Conservation (phyloP, 371 early-diverging fungal species). For the Choanephora cucurbitarum region DNA sequence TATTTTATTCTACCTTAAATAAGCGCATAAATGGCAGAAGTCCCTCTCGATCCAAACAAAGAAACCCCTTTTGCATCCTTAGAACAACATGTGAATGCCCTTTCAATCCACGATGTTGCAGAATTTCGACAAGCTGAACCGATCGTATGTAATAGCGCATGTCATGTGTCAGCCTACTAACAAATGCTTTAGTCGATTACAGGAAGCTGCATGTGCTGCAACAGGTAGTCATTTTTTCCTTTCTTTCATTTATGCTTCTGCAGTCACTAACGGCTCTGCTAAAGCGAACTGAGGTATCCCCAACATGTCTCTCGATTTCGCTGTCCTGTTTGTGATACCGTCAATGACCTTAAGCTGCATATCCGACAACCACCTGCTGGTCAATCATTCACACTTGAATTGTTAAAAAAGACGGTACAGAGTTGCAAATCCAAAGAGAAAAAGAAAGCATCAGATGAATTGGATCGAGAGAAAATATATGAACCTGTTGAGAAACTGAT, state of each 20-base stretch:
- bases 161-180: too few relatives aligned
- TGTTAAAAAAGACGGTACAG: slow-evolving; percentile 43
- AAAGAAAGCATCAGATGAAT: slow-evolving; percentile 28
- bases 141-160: too few relatives aligned
- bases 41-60: too few relatives aligned
- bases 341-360: slow-evolving; percentile 71
- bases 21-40: too few relatives aligned
- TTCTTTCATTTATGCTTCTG: background rate
- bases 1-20: too few relatives aligned
- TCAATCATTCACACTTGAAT: slow-evolving; percentile 55
- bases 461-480: slow-evolving; percentile 41
- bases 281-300: slow-evolving; percentile 74
- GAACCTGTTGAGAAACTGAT: slow-evolving; percentile 58
- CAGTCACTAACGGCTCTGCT: background rate
- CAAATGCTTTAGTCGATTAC: slow-evolving; percentile 5
- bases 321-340: slow-evolving; percentile 91
- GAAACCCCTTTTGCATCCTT: too few relatives aligned
- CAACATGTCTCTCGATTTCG: slow-evolving; percentile 72
- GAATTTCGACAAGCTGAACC: too few relatives aligned
- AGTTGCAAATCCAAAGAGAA: slow-evolving; percentile 36
- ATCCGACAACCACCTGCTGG: slow-evolving; percentile 26
- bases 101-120: too few relatives aligned
- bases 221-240: slow-evolving; percentile 38
- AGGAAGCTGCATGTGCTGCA: slow-evolving; percentile 62
- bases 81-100: too few relatives aligned